Evolutionary conservation across 1,139 yeast species (phyloP), one percentile per base, ranked within the genome.

Genomic region (Geotrichum candidum): DNA sequence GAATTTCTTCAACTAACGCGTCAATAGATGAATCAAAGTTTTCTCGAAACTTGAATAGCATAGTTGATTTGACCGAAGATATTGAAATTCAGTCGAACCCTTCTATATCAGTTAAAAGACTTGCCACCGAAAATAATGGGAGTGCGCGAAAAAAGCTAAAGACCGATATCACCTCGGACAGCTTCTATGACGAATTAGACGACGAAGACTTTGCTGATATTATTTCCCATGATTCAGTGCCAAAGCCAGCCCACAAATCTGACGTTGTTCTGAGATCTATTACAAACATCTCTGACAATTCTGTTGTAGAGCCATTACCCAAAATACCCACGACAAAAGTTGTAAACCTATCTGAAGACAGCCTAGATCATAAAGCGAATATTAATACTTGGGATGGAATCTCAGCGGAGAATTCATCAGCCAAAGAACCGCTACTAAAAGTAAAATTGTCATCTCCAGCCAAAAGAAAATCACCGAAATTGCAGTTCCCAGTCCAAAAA

Each of bases 21-120:
- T 9, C 9, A 10, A 27, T 29, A 52, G 35, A 27, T 29, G 7
- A 4, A 2, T 27, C 18, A 3, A 29, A 27, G 5, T 18, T 22
- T 29, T 29, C 22, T 27, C 18, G 38, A 25, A n/a, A 10, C 25
- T 13, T 15, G 1, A 18, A 55, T 10, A 57, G 54, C 22, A 45
- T 59, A 11, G 58, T 59, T 50, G 61, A 59, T 54, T 50, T 59
- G 46, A 59, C 58, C 6, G 58, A 58, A 35, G 61, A 58, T 27
- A 9, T 45, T 53, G 53, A 58, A 33, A n/a, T 46, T n/a, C 54
- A 56, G 27, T 46, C 38, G 15, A 27, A 29, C 22, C 41, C 27
- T 11, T 29, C 52, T 15, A 33, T 51, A 25, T 50, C 54, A 4
- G 31, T 38, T 23, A 38, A 54, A 31, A 58, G 53, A 48, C 54